Base-by-base conservation (phyloP, 2,329 filamentous ascomycete species). In the Ophiostoma quercus region DNA sequence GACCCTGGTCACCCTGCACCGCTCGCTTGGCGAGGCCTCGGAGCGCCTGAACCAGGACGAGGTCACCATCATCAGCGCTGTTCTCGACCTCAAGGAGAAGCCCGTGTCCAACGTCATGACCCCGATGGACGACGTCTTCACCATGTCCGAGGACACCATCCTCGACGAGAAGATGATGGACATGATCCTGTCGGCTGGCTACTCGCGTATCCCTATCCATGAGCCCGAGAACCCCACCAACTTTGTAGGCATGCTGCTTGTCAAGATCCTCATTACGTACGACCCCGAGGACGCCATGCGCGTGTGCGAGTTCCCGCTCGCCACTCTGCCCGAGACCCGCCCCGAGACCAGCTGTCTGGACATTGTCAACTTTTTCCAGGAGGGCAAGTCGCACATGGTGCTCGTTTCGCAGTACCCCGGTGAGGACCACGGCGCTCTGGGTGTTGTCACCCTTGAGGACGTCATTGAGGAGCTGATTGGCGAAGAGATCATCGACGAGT, bases 281-380 rank as follows among this genome's bases (percentile, higher is more conserved):
- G 95, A 99, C 74, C 95, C 95, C 0, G 95, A 99, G 79, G 95
- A 99, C 77, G 87, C 86, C 76, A 92, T 91, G 76, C 88, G 88
- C 25, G 95, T 99, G 47, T 87, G 90, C 72, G 94, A 98, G 72
- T 97, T 99, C 77, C 89, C 93, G 8, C 84, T 99, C 67, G 95
- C 95, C 16, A 97, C 95, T 0, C 87, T 99, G 7, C 95, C 96
- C 1, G 95, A 99, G 79, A 99, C 95, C 0, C 88, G 92, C 11
- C 92, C 95, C 0, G 92, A 97, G 77, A 99, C 95, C 0, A 97
- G 94, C 81, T 99, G 95, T 78, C 81, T 99, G 70, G 95, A 99
- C 78, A 98, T 99, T 76, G 92, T 99, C 81, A 99, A 99, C 81
- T 99, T 97, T 80, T 99, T 99, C 82, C 95, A 99, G 79, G 95